These are phyloP conservation scores for Leccinum barrowsii DNA, from an alignment of 768 basidiomycete genomes.

Conservation along the genomic window DNA sequence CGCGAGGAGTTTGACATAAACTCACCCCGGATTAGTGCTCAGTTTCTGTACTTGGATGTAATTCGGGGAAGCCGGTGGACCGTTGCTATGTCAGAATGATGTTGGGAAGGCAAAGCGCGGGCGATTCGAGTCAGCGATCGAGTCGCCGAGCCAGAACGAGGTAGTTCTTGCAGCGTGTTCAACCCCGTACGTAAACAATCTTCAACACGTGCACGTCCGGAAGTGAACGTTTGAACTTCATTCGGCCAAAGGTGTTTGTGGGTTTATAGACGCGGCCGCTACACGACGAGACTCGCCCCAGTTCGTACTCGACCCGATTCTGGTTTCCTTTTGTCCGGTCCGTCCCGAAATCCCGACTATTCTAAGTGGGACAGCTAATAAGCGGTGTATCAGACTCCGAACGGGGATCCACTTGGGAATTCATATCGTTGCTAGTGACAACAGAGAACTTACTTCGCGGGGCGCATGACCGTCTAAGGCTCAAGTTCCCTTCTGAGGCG, in stretches of 20 bases:
- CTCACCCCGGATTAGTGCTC: conserved; percentile 15
- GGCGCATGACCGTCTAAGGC: conserved; percentile 4
- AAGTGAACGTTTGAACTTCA: conserved; percentile 16
- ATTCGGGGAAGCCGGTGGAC: conserved; percentile 10
- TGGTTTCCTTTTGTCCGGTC: conserved; percentile 9
- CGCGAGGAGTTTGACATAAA: conserved; percentile 21
- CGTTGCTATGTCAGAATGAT: conserved; percentile 26
- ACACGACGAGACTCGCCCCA: conserved; percentile 17
- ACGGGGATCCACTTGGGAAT: conserved; percentile 27
- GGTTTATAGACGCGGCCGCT: conserved; percentile 11
- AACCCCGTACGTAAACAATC: conserved; percentile 24
- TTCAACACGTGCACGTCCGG: conserved; percentile 25
- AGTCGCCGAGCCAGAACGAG: conserved; percentile 26
- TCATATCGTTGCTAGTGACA: conserved; percentile 20
- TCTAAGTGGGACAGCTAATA: not conserved
- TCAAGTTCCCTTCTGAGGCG: conserved; percentile 4
- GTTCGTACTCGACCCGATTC: conserved; percentile 7
- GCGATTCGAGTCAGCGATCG: conserved; percentile 28
- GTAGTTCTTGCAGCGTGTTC: conserved; percentile 21
- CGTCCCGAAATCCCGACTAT: conserved; percentile 8
- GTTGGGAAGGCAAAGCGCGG: conserved; percentile 6
- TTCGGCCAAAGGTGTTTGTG: conserved; percentile 12
- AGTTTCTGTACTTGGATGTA: conserved; percentile 8
- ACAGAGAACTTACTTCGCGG: conserved; percentile 19
- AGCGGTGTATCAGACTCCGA: conserved; percentile 6